Evolutionary conservation across 2,329 filamentous ascomycete genomes (phyloP).

Genomic region (Alternaria brassicae): DNA sequence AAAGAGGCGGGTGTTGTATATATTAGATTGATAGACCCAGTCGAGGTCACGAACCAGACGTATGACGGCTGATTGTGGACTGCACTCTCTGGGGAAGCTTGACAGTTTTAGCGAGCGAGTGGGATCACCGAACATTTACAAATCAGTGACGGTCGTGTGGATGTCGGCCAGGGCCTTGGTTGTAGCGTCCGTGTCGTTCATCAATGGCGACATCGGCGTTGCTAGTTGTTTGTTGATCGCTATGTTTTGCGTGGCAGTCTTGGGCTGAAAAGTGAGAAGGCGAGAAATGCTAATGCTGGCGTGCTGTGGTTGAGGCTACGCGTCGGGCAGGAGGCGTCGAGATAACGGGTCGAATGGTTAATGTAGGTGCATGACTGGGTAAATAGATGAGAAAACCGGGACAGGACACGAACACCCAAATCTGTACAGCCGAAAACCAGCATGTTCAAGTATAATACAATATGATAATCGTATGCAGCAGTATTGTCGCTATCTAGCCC

Average conservation of each 20-base stretch:
- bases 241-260: not conserved
- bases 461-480: not conserved
- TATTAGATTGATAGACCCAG: conserved; percentile 44
- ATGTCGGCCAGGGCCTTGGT: conserved; percentile 13
- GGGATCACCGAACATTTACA: conserved; percentile 28
- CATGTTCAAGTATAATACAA: not conserved
- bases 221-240: conserved; percentile 3
- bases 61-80: conserved; percentile 37
- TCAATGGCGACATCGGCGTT: conserved; percentile 32
- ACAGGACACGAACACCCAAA: not conserved
- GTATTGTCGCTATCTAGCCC: not conserved
- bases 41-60: conserved; percentile 36
- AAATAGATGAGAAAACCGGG: conserved; percentile 14
- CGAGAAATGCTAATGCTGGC: not conserved
- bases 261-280: not conserved
- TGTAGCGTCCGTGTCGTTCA: conserved; percentile 37
- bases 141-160: conserved; percentile 17
- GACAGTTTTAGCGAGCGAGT: conserved; percentile 30
- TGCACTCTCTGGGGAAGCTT: conserved; percentile 27
- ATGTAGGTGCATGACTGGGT: conserved; percentile 14
- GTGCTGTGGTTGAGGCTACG: not conserved
- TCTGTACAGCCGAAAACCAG: not conserved
- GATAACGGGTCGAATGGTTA: conserved; percentile 1
- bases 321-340: not conserved
- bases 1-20: conserved; percentile 35